Conservation (phyloP, 805 yeast species). For the Saccharomyces paradoxus region DNA sequence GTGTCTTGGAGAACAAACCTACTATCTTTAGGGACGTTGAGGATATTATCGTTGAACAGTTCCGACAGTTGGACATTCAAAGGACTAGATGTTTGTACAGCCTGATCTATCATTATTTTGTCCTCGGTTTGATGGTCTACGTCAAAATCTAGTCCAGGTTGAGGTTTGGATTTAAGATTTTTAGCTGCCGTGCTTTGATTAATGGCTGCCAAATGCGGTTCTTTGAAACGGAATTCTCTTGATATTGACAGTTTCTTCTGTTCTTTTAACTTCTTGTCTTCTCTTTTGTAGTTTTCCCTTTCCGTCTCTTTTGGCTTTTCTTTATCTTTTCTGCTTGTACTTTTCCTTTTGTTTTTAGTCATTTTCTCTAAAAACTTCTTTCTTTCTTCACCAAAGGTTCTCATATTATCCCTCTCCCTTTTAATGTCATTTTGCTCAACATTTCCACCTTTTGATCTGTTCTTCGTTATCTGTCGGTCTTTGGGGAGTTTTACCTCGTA, state of each 20-base stretch:
- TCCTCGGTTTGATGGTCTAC: neutral
- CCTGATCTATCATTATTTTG: neutral
- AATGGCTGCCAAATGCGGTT: neutral
- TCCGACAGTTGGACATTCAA: neutral
- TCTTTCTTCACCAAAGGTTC: neutral
- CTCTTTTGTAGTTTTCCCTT: conserved; percentile 1
- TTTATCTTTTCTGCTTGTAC: neutral
- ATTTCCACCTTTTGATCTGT: neutral
- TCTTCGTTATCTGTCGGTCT: neutral
- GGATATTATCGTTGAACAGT: neutral
- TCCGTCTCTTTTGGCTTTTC: conserved; percentile 1
- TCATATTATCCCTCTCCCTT: neutral
- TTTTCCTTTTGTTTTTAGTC: conserved; percentile 2
- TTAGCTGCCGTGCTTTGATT: neutral
- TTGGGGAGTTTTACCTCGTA: neutral
- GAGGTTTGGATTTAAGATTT: neutral
- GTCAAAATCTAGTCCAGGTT: neutral
- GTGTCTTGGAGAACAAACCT: neutral
- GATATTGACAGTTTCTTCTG: neutral
- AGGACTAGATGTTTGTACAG: neutral
- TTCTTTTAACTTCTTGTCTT: neutral
- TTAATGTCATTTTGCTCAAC: neutral
- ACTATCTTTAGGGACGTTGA: neutral
- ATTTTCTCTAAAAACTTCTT: conserved; percentile 2
- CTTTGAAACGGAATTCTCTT: neutral